phyloP scores from a whole-genome alignment of 768 basidiomycete genomes.

The Trametes villosa region DNA sequence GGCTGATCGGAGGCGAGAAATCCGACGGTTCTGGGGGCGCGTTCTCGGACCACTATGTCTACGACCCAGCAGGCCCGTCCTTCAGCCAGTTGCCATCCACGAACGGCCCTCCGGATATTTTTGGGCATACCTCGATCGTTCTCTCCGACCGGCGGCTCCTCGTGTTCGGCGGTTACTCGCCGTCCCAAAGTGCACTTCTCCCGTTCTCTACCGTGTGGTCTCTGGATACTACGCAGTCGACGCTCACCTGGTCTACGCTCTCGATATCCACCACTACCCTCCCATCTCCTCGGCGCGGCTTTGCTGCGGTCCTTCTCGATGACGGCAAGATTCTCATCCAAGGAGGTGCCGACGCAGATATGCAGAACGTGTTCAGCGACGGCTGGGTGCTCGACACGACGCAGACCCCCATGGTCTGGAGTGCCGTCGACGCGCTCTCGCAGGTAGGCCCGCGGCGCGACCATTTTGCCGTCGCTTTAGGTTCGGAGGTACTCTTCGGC shows the following conservation, averaged over 20 bases:
- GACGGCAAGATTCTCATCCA: slow-evolving; percentile 70
- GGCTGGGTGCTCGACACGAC: slow-evolving; percentile 74
- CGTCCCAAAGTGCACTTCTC: slow-evolving; percentile 49
- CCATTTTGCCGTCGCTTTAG: slow-evolving; percentile 70
- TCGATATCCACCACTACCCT: slow-evolving; percentile 44
- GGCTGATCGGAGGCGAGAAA: slow-evolving; percentile 78
- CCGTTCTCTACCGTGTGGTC: slow-evolving; percentile 65
- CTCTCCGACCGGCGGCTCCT: slow-evolving; percentile 70
- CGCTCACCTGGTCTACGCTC: slow-evolving; percentile 54
- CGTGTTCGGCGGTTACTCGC: slow-evolving; percentile 74
- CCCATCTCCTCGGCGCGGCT: slow-evolving; percentile 65
- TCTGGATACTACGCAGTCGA: slow-evolving; percentile 57
- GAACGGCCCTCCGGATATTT: slow-evolving; percentile 67
- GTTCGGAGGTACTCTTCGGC: slow-evolving; percentile 70
- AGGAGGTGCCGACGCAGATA: slow-evolving; percentile 67
- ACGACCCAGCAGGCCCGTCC: slow-evolving; percentile 50
- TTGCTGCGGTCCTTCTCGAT: slow-evolving; percentile 55
- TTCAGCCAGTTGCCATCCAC: slow-evolving; percentile 61
- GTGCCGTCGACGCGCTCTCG: slow-evolving; percentile 49
- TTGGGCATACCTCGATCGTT: slow-evolving; percentile 74
- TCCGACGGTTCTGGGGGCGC: slow-evolving; percentile 75
- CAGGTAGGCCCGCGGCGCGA: slow-evolving; percentile 69
- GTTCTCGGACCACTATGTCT: slow-evolving; percentile 68
- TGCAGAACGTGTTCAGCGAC: slow-evolving; percentile 57
- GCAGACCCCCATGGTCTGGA: slow-evolving; percentile 64